Percentiles rank a stretch among this genome's conserved stretches.
phyloP scores from a whole-genome alignment of 371 early-diverging fungal species.

The Antonospora locustae region DNA sequence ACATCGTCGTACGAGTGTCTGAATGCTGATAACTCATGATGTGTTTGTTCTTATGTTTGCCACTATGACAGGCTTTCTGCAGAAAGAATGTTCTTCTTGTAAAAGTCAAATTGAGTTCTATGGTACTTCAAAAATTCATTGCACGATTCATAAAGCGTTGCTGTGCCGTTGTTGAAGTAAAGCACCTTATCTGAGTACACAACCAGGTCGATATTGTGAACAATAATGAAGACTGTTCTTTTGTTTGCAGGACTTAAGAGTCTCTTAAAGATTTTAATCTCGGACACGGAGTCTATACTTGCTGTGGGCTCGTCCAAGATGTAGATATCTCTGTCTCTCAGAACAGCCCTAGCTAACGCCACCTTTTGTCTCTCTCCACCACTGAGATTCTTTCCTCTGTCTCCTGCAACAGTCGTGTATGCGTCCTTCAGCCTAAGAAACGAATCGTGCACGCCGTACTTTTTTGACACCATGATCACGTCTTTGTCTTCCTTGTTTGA shows the following conservation, averaged over 20 bases:
- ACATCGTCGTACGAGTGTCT: too few relatives aligned
- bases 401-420: conserved; percentile 11
- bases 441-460: conserved; percentile 7
- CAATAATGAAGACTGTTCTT: conserved; percentile 37
- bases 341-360: conserved; percentile 34
- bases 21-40: too few relatives aligned
- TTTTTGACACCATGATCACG: conserved; percentile 13
- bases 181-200: conserved; percentile 33
- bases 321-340: conserved; percentile 27
- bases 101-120: too few relatives aligned
- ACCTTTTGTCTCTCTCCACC: conserved; percentile 51
- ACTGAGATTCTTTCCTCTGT: conserved; percentile 27
- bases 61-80: too few relatives aligned
- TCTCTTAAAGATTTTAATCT: too few relatives aligned
- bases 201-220: conserved; percentile 36
- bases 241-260: too few relatives aligned
- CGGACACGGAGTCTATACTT: too few relatives aligned
- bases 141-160: too few relatives aligned
- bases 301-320: conserved; percentile 51
- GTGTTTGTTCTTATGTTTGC: too few relatives aligned
- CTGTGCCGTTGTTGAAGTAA: conserved; percentile 21
- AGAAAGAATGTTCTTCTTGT: too few relatives aligned
- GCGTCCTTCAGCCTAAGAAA: conserved; percentile 56
- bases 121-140: too few relatives aligned
- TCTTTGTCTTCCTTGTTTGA: conserved; percentile 11